Conservation (phyloP, 2,329 filamentous ascomycete genomes). For the Pseudocercospora ulei region DNA sequence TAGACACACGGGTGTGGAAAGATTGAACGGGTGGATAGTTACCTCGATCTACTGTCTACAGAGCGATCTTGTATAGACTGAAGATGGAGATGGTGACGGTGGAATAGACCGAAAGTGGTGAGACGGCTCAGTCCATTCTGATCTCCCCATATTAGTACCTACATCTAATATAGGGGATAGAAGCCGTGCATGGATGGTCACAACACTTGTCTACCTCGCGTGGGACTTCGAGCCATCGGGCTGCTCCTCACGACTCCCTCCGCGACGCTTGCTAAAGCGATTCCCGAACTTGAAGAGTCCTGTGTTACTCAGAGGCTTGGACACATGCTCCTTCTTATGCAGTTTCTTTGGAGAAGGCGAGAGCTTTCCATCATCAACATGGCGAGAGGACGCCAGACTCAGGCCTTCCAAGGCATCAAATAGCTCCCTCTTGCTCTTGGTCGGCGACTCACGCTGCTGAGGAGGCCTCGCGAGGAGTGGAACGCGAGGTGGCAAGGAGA, state of each 20-base stretch:
- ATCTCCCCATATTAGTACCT: too few species aligned
- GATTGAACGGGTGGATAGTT: too few species aligned
- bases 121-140: too few species aligned
- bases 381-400: too few species aligned
- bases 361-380: neutral
- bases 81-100: too few species aligned
- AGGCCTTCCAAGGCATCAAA: slow-evolving; percentile 6
- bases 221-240: neutral
- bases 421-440: slow-evolving; percentile 1
- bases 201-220: neutral
- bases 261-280: slow-evolving; percentile 1
- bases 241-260: slow-evolving; percentile 6
- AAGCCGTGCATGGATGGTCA: neutral
- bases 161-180: too few species aligned
- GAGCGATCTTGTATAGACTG: too few species aligned
- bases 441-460: neutral
- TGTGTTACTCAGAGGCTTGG: neutral
- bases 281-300: slow-evolving; percentile 1
- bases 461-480: neutral
- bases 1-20: too few species aligned
- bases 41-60: too few species aligned
- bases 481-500: slow-evolving; percentile 2
- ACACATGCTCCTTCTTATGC: neutral
- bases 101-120: too few species aligned
- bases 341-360: slow-evolving; percentile 4